Evolutionary conservation across 352 stramenopile genomes (phyloP).

Genomic region (Pythium phragmitis): DNA sequence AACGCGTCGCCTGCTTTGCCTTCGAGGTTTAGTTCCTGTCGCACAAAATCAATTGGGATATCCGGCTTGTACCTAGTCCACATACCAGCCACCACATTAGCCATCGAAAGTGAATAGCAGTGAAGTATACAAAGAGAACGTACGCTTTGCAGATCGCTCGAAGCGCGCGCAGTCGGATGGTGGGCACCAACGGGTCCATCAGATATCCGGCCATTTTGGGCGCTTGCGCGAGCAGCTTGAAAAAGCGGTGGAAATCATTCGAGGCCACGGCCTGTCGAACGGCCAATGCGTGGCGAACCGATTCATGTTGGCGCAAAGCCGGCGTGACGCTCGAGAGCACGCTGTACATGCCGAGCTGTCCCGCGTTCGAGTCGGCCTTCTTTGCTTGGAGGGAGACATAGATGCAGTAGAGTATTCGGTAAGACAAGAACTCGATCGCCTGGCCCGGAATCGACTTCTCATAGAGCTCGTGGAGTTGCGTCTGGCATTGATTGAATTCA

Average conservation of each 20-base stretch:
- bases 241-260: constrained; percentile 90
- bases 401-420: constrained; percentile 89
- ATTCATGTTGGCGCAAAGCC: constrained; percentile 49
- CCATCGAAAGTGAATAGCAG: not conserved
- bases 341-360: constrained; percentile 84
- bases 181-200: constrained; percentile 85
- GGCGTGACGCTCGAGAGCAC: constrained; percentile 62
- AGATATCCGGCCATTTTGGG: constrained; percentile 90
- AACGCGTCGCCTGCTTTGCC: constrained; percentile 71
- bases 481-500: constrained; percentile 96
- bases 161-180: constrained; percentile 78
- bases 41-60: constrained; percentile 71
- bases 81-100: not conserved
- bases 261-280: constrained; percentile 80
- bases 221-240: constrained; percentile 82
- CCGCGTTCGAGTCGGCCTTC: constrained; percentile 81
- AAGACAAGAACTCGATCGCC: constrained; percentile 84
- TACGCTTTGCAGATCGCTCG: constrained; percentile 89
- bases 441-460: constrained; percentile 72
- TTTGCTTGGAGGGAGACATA: constrained; percentile 89
- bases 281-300: constrained; percentile 65
- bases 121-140: constrained; percentile 21
- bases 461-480: constrained; percentile 87
- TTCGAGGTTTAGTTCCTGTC: constrained; percentile 70
- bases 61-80: constrained; percentile 63